These are phyloP conservation scores for Penstemon eatonii DNA, from an alignment of 257 asterid species.

Conservation along the genomic window DNA sequence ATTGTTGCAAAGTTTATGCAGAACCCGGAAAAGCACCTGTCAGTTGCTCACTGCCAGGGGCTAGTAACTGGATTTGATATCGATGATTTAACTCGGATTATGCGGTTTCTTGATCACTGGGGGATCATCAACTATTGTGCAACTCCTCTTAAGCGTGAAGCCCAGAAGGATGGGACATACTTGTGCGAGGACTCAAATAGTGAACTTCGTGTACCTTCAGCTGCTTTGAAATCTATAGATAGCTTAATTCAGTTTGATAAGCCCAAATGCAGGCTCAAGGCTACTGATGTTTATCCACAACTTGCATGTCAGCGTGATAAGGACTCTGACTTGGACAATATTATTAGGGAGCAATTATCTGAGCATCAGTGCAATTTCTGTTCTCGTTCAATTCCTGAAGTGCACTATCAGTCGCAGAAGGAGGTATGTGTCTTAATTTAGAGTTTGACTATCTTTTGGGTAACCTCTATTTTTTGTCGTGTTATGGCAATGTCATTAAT, in stretches of 20 bases:
- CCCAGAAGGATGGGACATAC: conserved; percentile 55
- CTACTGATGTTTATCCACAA: conserved; percentile 76
- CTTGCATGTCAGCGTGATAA: conserved; percentile 43
- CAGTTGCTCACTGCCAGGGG: conserved; percentile 68
- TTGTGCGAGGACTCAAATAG: conserved; percentile 70
- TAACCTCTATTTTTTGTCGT: background rate
- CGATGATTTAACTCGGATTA: conserved; percentile 78
- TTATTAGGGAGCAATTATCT: conserved; percentile 72
- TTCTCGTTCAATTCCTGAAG: conserved; percentile 57
- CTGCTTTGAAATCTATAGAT: conserved; percentile 85
- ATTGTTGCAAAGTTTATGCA: conserved; percentile 92
- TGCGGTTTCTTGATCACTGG: conserved; percentile 96
- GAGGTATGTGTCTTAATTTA: conserved; percentile 55
- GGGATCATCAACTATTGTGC: conserved; percentile 96
- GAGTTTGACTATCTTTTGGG: background rate
- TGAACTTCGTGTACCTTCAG: conserved; percentile 82
- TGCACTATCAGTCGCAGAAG: conserved; percentile 83
- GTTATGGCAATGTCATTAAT: too few species aligned
- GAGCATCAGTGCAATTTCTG: conserved; percentile 71
- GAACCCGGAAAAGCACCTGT: conserved; percentile 71
- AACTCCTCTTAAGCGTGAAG: conserved; percentile 48
- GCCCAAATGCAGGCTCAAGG: conserved; percentile 83
- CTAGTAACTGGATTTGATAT: conserved; percentile 56
- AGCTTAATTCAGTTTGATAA: conserved; percentile 91
- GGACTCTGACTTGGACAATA: conserved; percentile 62